Percentiles rank a stretch among this genome's conserved stretches.
Evolutionary conservation across 495 filamentous ascomycete species (phyloP).

Genomic region (Rostrohypoxylon terebratum): DNA sequence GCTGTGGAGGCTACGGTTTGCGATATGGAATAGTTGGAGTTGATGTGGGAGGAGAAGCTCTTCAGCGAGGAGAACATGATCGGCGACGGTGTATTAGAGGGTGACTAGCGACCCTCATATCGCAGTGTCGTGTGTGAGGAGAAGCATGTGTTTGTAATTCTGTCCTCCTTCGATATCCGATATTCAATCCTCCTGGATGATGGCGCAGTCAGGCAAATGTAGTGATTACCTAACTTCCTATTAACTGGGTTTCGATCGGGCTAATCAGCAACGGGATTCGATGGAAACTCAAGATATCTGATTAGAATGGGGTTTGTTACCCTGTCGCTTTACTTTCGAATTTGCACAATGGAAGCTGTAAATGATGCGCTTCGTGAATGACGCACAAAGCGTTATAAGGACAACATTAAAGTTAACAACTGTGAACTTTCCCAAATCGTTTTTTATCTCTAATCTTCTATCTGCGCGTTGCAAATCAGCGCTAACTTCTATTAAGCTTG

Average conservation of each 20-base stretch:
- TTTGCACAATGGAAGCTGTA: slow-evolving; percentile 2
- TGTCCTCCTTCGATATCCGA: neutral
- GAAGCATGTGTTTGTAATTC: slow-evolving; percentile 31
- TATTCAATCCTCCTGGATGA: slow-evolving; percentile 21
- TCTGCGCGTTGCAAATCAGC: slow-evolving; percentile 25
- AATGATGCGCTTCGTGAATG: slow-evolving; percentile 22
- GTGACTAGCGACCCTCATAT: slow-evolving; percentile 46
- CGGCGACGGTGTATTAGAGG: slow-evolving; percentile 40
- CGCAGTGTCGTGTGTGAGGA: slow-evolving; percentile 29
- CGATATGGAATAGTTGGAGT: slow-evolving; percentile 85
- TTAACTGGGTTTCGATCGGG: slow-evolving; percentile 15
- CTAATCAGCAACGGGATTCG: slow-evolving; percentile 8
- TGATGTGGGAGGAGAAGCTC: slow-evolving; percentile 88
- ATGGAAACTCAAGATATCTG: slow-evolving; percentile 9
- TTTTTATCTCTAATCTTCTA: neutral
- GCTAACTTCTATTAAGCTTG: slow-evolving; percentile 19
- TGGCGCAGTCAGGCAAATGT: neutral
- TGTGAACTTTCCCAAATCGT: slow-evolving; percentile 10
- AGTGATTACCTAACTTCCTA: too few relatives aligned
- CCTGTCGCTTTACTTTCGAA: neutral
- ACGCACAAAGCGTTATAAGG: slow-evolving; percentile 21
- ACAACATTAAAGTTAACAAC: too few relatives aligned
- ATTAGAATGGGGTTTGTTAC: neutral
- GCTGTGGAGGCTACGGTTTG: slow-evolving; percentile 75
- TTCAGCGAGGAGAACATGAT: slow-evolving; percentile 93